phyloP scores from a whole-genome alignment of 1,139 yeast species.

The Diutina ranongensis region DNA sequence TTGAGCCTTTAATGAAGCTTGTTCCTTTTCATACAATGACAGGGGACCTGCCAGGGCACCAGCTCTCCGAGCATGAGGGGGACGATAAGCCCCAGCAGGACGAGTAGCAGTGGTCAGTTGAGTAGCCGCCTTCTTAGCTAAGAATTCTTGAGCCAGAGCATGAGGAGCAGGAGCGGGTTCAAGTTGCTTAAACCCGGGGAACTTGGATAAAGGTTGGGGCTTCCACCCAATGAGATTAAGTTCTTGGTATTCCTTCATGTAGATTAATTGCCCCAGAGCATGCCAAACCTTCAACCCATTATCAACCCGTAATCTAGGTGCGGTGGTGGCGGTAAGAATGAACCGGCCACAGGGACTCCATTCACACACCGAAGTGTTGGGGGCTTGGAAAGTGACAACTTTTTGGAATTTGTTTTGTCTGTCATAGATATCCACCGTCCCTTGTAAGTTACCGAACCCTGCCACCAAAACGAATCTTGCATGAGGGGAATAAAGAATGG shows the following conservation, averaged over 20 bases:
- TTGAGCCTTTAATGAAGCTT: slow-evolving; percentile 16
- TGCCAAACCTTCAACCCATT: slow-evolving; percentile 94
- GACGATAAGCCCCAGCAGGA: slow-evolving; percentile 84
- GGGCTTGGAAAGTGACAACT: slow-evolving; percentile 75
- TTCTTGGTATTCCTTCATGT: slow-evolving; percentile 69
- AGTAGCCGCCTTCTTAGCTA: slow-evolving; percentile 28
- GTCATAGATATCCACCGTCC: slow-evolving; percentile 90
- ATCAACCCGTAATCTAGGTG: slow-evolving; percentile 95
- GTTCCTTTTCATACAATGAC: slow-evolving; percentile 48
- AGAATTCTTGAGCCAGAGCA: slow-evolving; percentile 47
- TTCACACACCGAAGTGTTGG: slow-evolving; percentile 89
- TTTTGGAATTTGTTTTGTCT: slow-evolving; percentile 78
- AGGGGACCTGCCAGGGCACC: slow-evolving; percentile 27
- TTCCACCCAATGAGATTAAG: slow-evolving; percentile 80
- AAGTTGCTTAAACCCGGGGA: slow-evolving; percentile 46
- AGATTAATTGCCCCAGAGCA: slow-evolving; percentile 72
- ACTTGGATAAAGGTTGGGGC: slow-evolving; percentile 50
- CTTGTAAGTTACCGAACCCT: slow-evolving; percentile 97
- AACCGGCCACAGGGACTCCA: slow-evolving; percentile 99
- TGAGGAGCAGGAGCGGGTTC: slow-evolving; percentile 61
- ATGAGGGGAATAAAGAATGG: slow-evolving; percentile 86
- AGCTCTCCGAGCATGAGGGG: slow-evolving; percentile 79
- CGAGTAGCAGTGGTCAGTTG: slow-evolving; percentile 9
- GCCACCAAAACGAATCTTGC: slow-evolving; percentile 87
- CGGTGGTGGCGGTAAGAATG: slow-evolving; percentile 89